Percentiles rank a stretch among this genome's conserved stretches.
Evolutionary conservation across 108 stramenopile species (phyloP).

Genomic region (Skeletonema tropicum): DNA sequence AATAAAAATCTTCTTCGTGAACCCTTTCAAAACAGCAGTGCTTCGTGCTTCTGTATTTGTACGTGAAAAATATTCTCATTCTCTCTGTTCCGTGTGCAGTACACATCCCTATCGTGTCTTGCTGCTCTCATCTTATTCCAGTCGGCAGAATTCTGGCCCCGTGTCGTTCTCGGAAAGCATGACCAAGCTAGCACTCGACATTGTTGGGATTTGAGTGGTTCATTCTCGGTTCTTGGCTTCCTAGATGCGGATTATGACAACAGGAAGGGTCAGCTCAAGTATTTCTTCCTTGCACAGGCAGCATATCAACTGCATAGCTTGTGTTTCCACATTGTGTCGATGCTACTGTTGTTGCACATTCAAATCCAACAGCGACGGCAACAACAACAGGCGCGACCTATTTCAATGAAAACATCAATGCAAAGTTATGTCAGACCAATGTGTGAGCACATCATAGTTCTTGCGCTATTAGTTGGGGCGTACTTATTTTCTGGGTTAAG

Average conservation of each 20-base stretch:
- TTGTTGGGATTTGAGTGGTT: slow-evolving; percentile 83
- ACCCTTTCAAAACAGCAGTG: background rate
- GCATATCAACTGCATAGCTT: slow-evolving; percentile 82
- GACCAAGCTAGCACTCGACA: slow-evolving; percentile 55
- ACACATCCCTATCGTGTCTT: slow-evolving; percentile 54
- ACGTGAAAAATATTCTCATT: background rate
- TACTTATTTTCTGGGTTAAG: slow-evolving; percentile 76
- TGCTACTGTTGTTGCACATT: slow-evolving; percentile 52
- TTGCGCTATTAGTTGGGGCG: slow-evolving; percentile 56
- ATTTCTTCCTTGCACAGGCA: slow-evolving; percentile 76
- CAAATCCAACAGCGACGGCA: slow-evolving; percentile 12
- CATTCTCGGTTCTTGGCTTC: slow-evolving; percentile 47
- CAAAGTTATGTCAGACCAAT: slow-evolving; percentile 53
- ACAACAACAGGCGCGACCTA: slow-evolving; percentile 11
- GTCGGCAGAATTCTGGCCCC: slow-evolving; percentile 79
- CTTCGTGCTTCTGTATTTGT: too few relatives aligned
- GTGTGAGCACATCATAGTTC: slow-evolving; percentile 65
- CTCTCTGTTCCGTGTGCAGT: background rate
- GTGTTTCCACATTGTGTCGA: slow-evolving; percentile 69
- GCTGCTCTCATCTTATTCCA: slow-evolving; percentile 60
- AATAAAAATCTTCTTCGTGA: background rate
- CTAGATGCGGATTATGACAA: slow-evolving; percentile 73
- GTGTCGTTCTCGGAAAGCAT: slow-evolving; percentile 60
- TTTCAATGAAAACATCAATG: slow-evolving; percentile 55
- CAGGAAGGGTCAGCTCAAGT: slow-evolving; percentile 57